These are phyloP conservation scores for Fusarium nelsonii DNA, from an alignment of 2,329 filamentous ascomycete species.

Conservation along the genomic window DNA sequence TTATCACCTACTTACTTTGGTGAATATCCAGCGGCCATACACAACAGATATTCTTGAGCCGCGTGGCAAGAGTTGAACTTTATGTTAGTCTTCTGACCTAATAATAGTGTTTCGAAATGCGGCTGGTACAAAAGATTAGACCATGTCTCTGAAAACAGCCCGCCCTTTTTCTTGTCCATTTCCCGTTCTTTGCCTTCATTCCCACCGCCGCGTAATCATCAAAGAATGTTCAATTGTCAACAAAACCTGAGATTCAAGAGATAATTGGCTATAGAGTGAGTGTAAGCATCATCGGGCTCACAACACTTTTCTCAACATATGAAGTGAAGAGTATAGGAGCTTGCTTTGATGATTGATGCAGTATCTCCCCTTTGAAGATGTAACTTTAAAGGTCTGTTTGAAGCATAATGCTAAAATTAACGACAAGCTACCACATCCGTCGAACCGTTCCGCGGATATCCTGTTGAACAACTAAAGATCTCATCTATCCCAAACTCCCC, in stretches of 20 bases:
- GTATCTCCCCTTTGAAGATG: not conserved
- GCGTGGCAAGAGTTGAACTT: not conserved
- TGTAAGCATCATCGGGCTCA: not conserved
- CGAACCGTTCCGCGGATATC: not conserved
- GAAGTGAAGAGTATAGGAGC: not conserved
- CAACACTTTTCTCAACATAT: not conserved
- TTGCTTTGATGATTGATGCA: too few species aligned
- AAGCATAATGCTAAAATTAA: not conserved
- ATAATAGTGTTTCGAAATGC: not conserved
- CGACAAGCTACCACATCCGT: not conserved
- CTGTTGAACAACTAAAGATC: too few species aligned
- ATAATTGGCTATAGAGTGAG: not conserved
- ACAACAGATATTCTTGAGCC: not conserved
- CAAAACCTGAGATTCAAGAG: not conserved
- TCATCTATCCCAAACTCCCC: too few species aligned
- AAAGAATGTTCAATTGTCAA: not conserved
- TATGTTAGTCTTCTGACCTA: not conserved
- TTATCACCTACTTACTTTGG: not conserved
- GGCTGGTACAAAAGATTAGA: not conserved
- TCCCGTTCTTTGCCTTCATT: constrained; percentile 24
- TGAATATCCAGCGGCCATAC: not conserved
- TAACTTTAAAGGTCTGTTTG: not conserved
- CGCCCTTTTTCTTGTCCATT: constrained; percentile 18
- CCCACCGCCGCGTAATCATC: constrained; percentile 26
- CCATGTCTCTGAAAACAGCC: constrained; percentile 18